Percentiles rank a stretch among this genome's conserved stretches.
Conservation (phyloP, 108 stramenopile species). For the Stephanodiscus triporus region DNA sequence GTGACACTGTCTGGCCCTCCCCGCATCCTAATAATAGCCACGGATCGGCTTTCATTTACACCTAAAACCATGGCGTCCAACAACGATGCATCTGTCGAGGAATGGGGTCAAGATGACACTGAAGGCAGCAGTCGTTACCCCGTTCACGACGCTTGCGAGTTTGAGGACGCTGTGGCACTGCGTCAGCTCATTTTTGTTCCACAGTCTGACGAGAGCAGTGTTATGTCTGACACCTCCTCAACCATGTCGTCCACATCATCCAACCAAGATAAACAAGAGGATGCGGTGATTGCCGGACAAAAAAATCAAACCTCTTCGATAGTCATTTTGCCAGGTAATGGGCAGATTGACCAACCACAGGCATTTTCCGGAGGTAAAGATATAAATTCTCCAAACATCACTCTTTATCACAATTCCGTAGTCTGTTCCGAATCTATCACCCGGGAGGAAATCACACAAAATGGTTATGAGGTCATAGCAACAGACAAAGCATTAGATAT, state of each 20-base stretch:
- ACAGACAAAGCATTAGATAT: not conserved
- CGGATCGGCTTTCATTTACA: too few relatives aligned
- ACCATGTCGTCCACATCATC: constrained; percentile 14
- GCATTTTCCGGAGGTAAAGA: not conserved
- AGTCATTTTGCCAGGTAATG: not conserved
- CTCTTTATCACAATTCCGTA: not conserved
- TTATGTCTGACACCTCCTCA: constrained; percentile 16
- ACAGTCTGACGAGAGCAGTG: constrained; percentile 44
- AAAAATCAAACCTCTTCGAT: constrained; percentile 18
- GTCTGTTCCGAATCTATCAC: not conserved
- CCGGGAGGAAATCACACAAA: constrained; percentile 31
- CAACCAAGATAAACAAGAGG: constrained; percentile 17
- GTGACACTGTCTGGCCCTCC: too few relatives aligned
- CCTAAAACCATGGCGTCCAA: constrained; percentile 16
- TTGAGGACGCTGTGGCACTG: constrained; percentile 72
- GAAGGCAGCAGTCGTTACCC: constrained; percentile 71
- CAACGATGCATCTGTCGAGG: constrained; percentile 57
- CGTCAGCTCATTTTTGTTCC: constrained; percentile 53
- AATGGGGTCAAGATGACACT: constrained; percentile 54
- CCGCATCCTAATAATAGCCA: too few relatives aligned
- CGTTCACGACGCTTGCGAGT: constrained; percentile 86
- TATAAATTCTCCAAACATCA: not conserved
- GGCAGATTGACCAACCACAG: constrained; percentile 8
- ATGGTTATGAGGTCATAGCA: not conserved
- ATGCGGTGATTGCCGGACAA: not conserved